Percentiles rank a stretch among this genome's conserved stretches.
These are phyloP conservation scores for Cyclostephanos tholiformis DNA, from an alignment of 108 stramenopile genomes.

Conservation along the genomic window DNA sequence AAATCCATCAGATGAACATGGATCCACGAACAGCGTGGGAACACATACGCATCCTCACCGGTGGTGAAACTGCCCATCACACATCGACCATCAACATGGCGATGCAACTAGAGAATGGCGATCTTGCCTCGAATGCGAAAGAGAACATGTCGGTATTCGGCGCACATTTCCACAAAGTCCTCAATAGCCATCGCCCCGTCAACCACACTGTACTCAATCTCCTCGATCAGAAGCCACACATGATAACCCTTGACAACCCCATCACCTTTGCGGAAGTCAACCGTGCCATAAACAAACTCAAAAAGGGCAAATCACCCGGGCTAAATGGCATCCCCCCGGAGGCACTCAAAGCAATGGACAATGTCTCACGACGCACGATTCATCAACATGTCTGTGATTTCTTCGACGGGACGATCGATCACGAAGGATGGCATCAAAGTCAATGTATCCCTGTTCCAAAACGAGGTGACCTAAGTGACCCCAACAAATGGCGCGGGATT, in stretches of 20 bases:
- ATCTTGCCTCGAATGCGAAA: background rate
- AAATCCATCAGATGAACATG: too few species aligned
- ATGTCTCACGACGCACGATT: background rate
- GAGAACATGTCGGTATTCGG: background rate
- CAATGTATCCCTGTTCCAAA: background rate
- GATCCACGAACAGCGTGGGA: too few species aligned
- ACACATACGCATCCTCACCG: too few species aligned
- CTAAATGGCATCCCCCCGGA: slow-evolving; percentile 18
- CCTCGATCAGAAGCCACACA: background rate
- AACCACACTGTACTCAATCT: background rate
- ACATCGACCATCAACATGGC: too few species aligned
- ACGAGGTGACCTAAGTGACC: background rate
- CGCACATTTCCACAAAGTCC: background rate
- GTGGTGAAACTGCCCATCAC: too few species aligned
- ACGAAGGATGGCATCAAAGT: slow-evolving; percentile 8
- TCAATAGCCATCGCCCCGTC: background rate
- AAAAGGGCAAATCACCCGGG: slow-evolving; percentile 16
- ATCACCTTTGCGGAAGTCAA: slow-evolving; percentile 1
- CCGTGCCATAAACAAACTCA: background rate
- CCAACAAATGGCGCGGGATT: slow-evolving; percentile 12
- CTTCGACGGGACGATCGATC: slow-evolving; percentile 7
- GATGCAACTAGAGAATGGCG: background rate
- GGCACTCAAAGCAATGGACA: slow-evolving; percentile 18
- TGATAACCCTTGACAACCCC: background rate
- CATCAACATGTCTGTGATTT: background rate